These are phyloP conservation scores for Penstemon newberryi DNA, from an alignment of 257 asterid species.

Conservation along the genomic window DNA sequence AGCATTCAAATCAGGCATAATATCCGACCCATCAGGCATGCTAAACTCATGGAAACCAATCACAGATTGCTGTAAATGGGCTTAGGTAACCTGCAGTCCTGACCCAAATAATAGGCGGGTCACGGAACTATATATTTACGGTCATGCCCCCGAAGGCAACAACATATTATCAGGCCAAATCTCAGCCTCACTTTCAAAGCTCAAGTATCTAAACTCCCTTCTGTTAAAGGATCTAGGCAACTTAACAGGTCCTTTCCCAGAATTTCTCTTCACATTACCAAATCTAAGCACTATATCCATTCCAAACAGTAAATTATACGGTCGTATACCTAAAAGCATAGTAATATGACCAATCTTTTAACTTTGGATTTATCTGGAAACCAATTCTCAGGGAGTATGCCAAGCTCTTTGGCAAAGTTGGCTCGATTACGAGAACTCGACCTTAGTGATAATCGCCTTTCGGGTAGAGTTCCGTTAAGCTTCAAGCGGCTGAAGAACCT, in stretches of 20 bases:
- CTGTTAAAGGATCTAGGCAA: not conserved
- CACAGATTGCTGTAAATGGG: slow-evolving; percentile 26
- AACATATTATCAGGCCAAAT: slow-evolving; percentile 17
- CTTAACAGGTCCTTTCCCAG: slow-evolving; percentile 26
- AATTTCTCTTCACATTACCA: slow-evolving; percentile 9
- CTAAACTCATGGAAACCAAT: slow-evolving; percentile 21
- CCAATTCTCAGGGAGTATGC: slow-evolving; percentile 23
- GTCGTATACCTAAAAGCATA: slow-evolving; percentile 21
- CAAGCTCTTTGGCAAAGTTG: not conserved
- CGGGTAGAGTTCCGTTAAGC: not conserved
- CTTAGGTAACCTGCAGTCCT: slow-evolving; percentile 11
- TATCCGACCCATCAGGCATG: slow-evolving; percentile 31
- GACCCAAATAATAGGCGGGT: not conserved
- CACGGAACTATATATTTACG: not conserved
- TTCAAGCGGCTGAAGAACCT: not conserved
- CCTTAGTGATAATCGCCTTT: not conserved
- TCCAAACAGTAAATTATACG: slow-evolving; percentile 15
- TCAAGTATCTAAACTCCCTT: not conserved
- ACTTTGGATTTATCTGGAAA: slow-evolving; percentile 22
- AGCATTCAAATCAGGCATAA: too few relatives aligned
- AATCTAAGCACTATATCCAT: not conserved
- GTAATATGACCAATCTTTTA: slow-evolving; percentile 16
- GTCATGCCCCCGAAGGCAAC: too few relatives aligned
- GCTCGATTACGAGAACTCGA: not conserved
- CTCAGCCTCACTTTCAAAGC: slow-evolving; percentile 28